These are phyloP conservation scores for Calycina herbarum DNA, from an alignment of 2,329 filamentous ascomycete genomes.

Conservation along the genomic window DNA sequence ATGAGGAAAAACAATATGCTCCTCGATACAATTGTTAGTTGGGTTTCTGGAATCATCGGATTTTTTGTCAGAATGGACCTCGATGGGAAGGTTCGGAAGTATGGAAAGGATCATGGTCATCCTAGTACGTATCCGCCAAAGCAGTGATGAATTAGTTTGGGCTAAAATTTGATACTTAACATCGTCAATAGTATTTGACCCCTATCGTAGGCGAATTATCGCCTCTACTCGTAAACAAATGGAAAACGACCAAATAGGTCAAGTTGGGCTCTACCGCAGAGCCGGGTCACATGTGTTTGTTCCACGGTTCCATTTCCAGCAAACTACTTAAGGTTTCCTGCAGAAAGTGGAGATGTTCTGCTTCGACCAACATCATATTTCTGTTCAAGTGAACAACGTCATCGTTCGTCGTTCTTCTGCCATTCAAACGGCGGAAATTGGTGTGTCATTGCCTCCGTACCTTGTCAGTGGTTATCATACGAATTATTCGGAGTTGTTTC, in stretches of 20 bases:
- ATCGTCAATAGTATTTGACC: background rate
- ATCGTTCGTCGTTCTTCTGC: background rate
- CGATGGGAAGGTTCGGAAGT: conserved; percentile 57
- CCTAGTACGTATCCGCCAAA: conserved; percentile 45
- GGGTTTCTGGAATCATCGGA: conserved; percentile 55
- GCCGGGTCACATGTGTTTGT: background rate
- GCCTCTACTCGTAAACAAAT: no score
- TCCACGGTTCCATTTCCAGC: background rate
- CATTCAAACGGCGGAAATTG: background rate
- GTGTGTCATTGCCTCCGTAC: background rate
- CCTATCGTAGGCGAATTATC: background rate
- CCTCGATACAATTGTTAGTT: conserved; percentile 57
- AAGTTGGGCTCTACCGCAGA: background rate
- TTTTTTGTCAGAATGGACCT: conserved; percentile 58
- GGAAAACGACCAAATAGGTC: background rate
- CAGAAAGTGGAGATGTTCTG: background rate
- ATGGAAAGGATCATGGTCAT: conserved; percentile 58
- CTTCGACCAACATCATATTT: background rate
- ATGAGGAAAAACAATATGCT: conserved; percentile 59
- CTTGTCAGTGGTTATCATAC: conserved; percentile 1
- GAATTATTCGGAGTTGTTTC: background rate
- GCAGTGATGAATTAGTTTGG: background rate
- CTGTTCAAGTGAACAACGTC: conserved; percentile 1
- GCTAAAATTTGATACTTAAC: background rate
- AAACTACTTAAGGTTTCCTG: background rate